These are phyloP conservation scores for Saccharum officinarum DNA, from an alignment of 176 grass and related monocot genomes.

Conservation along the genomic window DNA sequence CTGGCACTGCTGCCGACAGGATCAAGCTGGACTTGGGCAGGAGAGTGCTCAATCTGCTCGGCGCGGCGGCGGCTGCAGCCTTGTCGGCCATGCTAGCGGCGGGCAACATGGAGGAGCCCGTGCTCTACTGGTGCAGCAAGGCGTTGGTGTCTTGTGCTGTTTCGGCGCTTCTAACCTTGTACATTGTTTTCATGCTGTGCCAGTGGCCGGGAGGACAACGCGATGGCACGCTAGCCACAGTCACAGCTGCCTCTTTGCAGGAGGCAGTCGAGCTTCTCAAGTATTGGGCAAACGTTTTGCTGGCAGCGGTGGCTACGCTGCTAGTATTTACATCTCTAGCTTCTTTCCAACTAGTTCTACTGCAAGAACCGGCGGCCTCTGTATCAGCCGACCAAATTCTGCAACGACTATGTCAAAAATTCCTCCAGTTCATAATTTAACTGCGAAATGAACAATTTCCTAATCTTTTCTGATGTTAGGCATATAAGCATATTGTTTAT, in stretches of 20 bases:
- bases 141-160: constrained; percentile 1
- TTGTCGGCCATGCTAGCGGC: neutral
- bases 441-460: too few relatives aligned
- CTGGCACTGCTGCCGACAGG: neutral
- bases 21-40: neutral
- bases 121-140: neutral
- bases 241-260: neutral
- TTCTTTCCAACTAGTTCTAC: neutral
- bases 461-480: neutral
- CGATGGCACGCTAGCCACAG: too few relatives aligned
- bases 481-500: neutral
- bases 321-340: neutral
- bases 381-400: neutral
- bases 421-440: neutral
- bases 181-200: neutral
- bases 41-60: neutral
- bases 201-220: neutral
- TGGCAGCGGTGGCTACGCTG: neutral
- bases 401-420: neutral
- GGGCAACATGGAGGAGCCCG: neutral
- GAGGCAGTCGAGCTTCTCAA: neutral
- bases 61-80: too few relatives aligned
- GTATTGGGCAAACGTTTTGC: neutral
- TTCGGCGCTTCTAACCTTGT: constrained; percentile 9
- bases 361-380: neutral